phyloP scores from a whole-genome alignment of 2,329 filamentous ascomycete species.

The Penicillium sclerotigenum region DNA sequence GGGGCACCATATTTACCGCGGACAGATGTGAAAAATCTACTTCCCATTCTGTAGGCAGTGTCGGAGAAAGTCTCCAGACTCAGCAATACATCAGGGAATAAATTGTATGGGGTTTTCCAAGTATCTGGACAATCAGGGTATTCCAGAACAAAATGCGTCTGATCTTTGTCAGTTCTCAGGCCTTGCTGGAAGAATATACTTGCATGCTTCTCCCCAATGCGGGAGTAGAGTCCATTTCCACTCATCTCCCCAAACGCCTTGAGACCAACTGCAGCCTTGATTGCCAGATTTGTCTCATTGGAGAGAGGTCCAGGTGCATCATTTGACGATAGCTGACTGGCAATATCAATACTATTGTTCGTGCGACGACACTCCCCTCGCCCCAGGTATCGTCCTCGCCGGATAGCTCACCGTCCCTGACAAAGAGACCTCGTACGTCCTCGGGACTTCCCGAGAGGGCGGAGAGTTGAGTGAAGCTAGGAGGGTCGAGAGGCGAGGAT shows the following conservation, averaged over 20 bases:
- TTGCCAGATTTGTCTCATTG: slow-evolving; percentile 48
- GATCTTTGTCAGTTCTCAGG: slow-evolving; percentile 34
- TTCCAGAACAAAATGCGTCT: slow-evolving; percentile 42
- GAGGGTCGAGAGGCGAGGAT: slow-evolving; percentile 40
- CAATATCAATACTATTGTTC: slow-evolving; percentile 40
- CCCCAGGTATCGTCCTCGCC: slow-evolving; percentile 25
- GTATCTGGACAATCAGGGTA: slow-evolving; percentile 34
- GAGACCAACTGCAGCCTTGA: slow-evolving; percentile 49
- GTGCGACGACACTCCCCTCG: slow-evolving; percentile 33
- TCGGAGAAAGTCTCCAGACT: slow-evolving; percentile 39
- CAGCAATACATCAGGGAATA: slow-evolving; percentile 43
- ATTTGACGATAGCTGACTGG: slow-evolving; percentile 43
- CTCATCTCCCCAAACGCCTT: slow-evolving; percentile 44
- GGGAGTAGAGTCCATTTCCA: slow-evolving; percentile 37
- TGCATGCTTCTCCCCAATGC: slow-evolving; percentile 36
- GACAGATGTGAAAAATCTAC: slow-evolving; percentile 37
- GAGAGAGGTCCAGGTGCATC: slow-evolving; percentile 41
- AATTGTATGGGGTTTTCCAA: slow-evolving; percentile 43
- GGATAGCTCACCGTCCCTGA: slow-evolving; percentile 29
- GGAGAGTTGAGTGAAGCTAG: slow-evolving; percentile 26
- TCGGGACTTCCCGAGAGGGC: slow-evolving; percentile 30
- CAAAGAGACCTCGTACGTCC: slow-evolving; percentile 34
- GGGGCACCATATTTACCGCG: slow-evolving; percentile 39
- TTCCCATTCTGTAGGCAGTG: slow-evolving; percentile 37
- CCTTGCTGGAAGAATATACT: slow-evolving; percentile 35